These are phyloP conservation scores for Solanum lycopersicoides DNA, from an alignment of 257 asterid species.

Conservation along the genomic window DNA sequence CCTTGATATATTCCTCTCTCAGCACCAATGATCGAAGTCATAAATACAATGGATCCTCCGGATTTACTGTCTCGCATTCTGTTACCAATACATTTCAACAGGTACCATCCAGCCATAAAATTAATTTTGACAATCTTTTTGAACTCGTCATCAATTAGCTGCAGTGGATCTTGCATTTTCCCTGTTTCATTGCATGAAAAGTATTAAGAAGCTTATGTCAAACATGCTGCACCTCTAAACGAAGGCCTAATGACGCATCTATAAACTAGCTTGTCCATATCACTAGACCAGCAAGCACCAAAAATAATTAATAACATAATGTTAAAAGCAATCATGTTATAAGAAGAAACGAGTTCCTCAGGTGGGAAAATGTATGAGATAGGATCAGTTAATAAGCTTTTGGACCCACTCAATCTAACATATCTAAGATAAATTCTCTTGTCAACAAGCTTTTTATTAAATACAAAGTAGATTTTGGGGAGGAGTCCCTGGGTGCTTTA, in stretches of 20 bases:
- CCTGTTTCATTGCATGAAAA: conserved; percentile 38
- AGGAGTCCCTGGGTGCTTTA: not conserved
- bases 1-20: conserved; percentile 94
- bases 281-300: not conserved
- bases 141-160: conserved; percentile 56
- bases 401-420: not conserved
- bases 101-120: conserved; percentile 81
- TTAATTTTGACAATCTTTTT: conserved; percentile 61
- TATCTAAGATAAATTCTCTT: not conserved
- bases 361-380: not conserved
- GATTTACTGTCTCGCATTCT: conserved; percentile 65
- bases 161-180: conserved; percentile 72
- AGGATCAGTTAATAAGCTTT: not conserved
- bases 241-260: not conserved
- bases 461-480: not conserved
- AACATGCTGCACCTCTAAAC: not conserved
- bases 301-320: not conserved
- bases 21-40: conserved; percentile 69
- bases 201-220: not conserved
- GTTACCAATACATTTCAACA: conserved; percentile 61
- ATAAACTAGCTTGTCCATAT: not conserved
- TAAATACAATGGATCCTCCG: conserved; percentile 78
- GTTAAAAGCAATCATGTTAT: not conserved
- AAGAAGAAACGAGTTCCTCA: not conserved
- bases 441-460: not conserved